These are phyloP conservation scores for Aspergillus flavus DNA, from an alignment of 2,329 filamentous ascomycete genomes.

Conservation along the genomic window DNA sequence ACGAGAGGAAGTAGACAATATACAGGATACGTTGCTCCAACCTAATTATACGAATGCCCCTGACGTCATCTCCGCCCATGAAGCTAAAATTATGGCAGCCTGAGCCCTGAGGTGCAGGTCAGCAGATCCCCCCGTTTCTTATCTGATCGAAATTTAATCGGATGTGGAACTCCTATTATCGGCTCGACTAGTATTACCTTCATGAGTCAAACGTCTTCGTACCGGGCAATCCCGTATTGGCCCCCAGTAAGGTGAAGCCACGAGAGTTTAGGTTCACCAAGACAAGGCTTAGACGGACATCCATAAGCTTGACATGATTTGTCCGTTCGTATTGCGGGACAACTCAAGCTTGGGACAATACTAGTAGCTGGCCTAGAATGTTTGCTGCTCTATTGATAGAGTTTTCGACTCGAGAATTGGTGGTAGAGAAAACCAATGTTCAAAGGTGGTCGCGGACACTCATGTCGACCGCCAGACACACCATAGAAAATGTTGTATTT, in stretches of 20 bases:
- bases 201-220: background rate
- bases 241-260: background rate
- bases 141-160: background rate
- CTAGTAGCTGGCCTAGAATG: background rate
- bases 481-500: background rate
- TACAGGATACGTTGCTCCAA: no score
- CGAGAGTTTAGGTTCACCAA: background rate
- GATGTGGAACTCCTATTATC: background rate
- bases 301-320: background rate
- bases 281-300: background rate
- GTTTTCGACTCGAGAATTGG: background rate
- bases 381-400: background rate
- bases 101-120: background rate
- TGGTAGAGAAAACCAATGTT: background rate
- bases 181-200: background rate
- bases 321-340: background rate
- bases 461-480: background rate
- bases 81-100: background rate
- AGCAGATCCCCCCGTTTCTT: constrained; percentile 1
- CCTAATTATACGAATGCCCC: no score
- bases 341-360: background rate
- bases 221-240: background rate
- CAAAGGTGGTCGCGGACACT: background rate
- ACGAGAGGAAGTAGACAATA: no score
- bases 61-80: background rate